These are phyloP conservation scores for Penicillium sp. DNA, from an alignment of 2,329 filamentous ascomycete genomes.

Conservation along the genomic window DNA sequence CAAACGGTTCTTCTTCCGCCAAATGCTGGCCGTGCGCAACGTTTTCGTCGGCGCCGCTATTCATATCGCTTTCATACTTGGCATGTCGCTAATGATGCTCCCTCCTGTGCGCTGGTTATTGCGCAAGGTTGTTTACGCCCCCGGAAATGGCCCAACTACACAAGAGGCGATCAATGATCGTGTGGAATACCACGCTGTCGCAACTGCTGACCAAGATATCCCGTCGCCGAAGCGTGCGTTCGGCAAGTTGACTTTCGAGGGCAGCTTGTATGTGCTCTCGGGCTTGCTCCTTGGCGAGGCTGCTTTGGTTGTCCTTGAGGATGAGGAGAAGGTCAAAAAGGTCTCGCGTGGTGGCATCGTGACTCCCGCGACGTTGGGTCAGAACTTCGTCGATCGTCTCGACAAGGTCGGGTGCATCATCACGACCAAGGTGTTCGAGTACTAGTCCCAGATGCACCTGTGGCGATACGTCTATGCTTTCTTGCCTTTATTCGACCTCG, in stretches of 20 bases:
- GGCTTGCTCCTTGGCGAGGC: slow-evolving; percentile 46
- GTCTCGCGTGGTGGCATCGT: slow-evolving; percentile 48
- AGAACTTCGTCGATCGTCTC: slow-evolving; percentile 47
- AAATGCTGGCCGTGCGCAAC: slow-evolving; percentile 55
- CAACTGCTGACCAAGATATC: slow-evolving; percentile 41
- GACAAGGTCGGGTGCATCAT: slow-evolving; percentile 45
- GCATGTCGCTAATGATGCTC: slow-evolving; percentile 48
- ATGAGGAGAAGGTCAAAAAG: slow-evolving; percentile 43
- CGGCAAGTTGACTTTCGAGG: slow-evolving; percentile 43
- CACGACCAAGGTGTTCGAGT: slow-evolving; percentile 38
- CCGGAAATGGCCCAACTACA: slow-evolving; percentile 50
- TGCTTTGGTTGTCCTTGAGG: slow-evolving; percentile 44
- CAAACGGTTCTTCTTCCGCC: slow-evolving; percentile 55
- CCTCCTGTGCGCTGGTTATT: slow-evolving; percentile 54
- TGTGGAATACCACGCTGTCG: slow-evolving; percentile 47
- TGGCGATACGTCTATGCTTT: too few species aligned
- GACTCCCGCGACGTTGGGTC: slow-evolving; percentile 49
- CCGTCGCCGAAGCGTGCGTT: slow-evolving; percentile 40
- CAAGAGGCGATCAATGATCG: slow-evolving; percentile 42
- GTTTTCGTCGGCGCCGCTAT: slow-evolving; percentile 48
- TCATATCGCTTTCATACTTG: slow-evolving; percentile 49
- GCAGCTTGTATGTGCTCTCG: slow-evolving; percentile 45
- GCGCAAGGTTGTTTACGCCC: slow-evolving; percentile 48
- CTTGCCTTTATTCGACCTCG: too few species aligned
- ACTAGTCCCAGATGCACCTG: slow-evolving; percentile 21